These are phyloP conservation scores for Boletus sp. DNA, from an alignment of 768 basidiomycete genomes.

Conservation along the genomic window DNA sequence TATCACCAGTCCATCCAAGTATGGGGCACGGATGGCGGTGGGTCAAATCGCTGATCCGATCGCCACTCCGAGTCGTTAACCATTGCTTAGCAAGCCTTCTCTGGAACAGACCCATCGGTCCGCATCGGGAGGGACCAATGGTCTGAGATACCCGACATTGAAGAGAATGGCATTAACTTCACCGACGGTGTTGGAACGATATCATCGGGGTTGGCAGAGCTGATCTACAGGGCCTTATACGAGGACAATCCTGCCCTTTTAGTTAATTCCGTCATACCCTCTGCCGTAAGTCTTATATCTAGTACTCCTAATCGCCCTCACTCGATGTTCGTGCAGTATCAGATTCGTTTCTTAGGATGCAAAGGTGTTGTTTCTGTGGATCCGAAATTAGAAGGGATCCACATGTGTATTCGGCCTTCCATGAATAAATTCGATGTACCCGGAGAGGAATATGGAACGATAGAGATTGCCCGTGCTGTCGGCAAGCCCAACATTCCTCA, in stretches of 20 bases:
- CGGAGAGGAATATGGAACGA: conserved; percentile 47
- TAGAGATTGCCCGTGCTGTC: conserved; percentile 74
- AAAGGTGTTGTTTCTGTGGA: conserved; percentile 83
- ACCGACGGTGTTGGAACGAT: conserved; percentile 86
- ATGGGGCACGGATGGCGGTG: conserved; percentile 71
- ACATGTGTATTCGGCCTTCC: conserved; percentile 66
- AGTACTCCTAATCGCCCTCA: neutral
- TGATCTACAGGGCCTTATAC: conserved; percentile 60
- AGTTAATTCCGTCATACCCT: conserved; percentile 44
- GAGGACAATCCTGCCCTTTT: conserved; percentile 37
- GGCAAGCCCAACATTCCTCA: conserved; percentile 58
- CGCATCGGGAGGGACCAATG: conserved; percentile 55
- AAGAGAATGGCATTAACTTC: conserved; percentile 43
- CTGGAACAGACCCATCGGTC: conserved; percentile 75
- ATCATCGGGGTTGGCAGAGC: conserved; percentile 52
- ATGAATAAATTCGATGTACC: conserved; percentile 75
- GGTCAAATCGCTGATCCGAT: neutral
- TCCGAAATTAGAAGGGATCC: conserved; percentile 47
- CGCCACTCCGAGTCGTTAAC: conserved; percentile 9
- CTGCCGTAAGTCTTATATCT: conserved; percentile 49
- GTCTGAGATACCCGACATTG: conserved; percentile 61
- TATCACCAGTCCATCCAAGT: conserved; percentile 66
- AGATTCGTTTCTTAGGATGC: conserved; percentile 80
- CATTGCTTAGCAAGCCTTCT: conserved; percentile 62
- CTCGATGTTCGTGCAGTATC: conserved; percentile 45